Evolutionary conservation across 768 basidiomycete species (phyloP), one percentile per base, ranked within the genome.

Genomic region (Boletus edulis): DNA sequence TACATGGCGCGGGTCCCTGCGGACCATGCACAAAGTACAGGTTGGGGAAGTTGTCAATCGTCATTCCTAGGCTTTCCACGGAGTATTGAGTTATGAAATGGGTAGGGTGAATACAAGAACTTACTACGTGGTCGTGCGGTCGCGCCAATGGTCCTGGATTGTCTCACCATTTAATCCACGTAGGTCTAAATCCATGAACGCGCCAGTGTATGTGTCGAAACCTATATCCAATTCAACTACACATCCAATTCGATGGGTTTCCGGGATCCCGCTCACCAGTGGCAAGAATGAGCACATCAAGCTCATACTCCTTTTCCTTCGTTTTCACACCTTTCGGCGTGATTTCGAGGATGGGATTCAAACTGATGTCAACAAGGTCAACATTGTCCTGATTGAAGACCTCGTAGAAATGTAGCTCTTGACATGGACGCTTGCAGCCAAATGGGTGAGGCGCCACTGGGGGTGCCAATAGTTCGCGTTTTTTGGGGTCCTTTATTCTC

Each of bases 21-120:
- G 62, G 55, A 20, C 58, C 58, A 4, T 64, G 43, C 32, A 51
- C 52, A 18, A 61, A 56, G 44, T 27, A 64, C 1, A 29, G 38
- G 57, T 61, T 24, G 46, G 59, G 29, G 49, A 65, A 55, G 10
- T 61, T 60, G 10, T 60, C 53, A 12, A 61, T 56, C 18, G 59
- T 32, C 59, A 59, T 38, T 10, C 58, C 52, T 5, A 59, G 40
- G 24, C 58, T 58, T 40, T 46, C 20, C 3, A 17, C 10, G 11
- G 13, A 5, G 13, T 12, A 3, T 49, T n/a, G 17, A 14, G 22
- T 29, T 13, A 20, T 17, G 7, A 17, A 31, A 14, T 5, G 9
- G 10, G 20, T 9, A 27, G 0, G 17, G 48, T 37, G 0, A 4
- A 22, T 48, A 10, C 17, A 22, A 38, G 3, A n/a, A 32, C 62